A percentile compares a stretch with the other conserved stretches of the same genome.
Evolutionary conservation across 108 stramenopile species (phyloP).

Genomic region (Fistulifera pelliculosa): DNA sequence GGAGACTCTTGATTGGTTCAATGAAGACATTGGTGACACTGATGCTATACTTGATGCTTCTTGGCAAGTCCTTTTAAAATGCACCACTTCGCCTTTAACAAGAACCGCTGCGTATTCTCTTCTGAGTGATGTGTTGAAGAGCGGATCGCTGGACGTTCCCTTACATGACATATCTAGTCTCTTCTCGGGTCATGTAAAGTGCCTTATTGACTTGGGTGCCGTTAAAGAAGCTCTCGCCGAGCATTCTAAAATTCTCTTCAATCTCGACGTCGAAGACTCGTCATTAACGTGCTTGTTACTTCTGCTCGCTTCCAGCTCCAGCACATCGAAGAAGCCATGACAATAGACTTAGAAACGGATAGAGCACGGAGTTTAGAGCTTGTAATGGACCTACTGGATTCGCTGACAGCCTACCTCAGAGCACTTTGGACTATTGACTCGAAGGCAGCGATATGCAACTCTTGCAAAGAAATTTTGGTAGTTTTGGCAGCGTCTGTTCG

Average conservation of each 20-base stretch:
- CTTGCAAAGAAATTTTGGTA: too few species aligned
- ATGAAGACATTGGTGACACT: conserved; percentile 12
- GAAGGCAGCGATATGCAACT: too few species aligned
- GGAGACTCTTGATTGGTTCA: conserved; percentile 18
- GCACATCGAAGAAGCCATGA: background rate
- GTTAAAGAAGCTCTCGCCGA: conserved; percentile 13
- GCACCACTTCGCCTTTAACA: conserved; percentile 36
- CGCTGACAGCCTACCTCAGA: too few species aligned
- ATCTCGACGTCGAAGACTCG: conserved; percentile 10
- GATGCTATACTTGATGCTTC: conserved; percentile 10
- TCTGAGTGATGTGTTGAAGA: conserved; percentile 45
- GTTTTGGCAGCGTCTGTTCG: too few species aligned
- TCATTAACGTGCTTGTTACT: background rate
- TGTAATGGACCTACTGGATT: too few species aligned
- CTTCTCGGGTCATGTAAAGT: conserved; percentile 15
- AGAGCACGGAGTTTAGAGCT: too few species aligned
- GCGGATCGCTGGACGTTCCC: conserved; percentile 20
- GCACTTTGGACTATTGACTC: too few species aligned
- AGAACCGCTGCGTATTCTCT: conserved; percentile 43
- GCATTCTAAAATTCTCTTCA: conserved; percentile 1
- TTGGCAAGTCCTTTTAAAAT: conserved; percentile 41
- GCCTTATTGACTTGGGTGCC: conserved; percentile 10
- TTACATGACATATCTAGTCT: background rate
- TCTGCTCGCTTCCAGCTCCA: background rate
- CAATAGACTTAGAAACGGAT: too few species aligned